Base-by-base conservation (phyloP, 495 filamentous ascomycete species). In the Lepraria neglecta region DNA sequence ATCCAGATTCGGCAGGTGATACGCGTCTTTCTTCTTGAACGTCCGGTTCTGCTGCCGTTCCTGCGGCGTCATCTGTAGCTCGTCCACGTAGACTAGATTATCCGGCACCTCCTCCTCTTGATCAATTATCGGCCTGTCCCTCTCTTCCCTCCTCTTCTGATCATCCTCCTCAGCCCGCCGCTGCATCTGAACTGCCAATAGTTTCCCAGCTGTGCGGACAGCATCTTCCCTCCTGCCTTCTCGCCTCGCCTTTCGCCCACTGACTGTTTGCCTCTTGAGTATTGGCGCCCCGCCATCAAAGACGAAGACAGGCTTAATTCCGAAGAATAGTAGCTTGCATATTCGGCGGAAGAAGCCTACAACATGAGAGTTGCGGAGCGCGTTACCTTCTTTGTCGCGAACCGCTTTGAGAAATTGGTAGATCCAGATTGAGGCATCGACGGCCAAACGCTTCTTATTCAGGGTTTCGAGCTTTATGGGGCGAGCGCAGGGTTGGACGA, bases 381-480 rank as follows among this genome's bases (percentile, higher is more conserved):
- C 95, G 69, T 98, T 96, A 44, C 94, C 94, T 75, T 98, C 94
- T 69, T 96, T 95, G 74, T 98, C 94, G 67, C 94, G 91, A 2
- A 98, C 95, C 19, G 94, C 94, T 76, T 98, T 98, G 64, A 98
- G 82, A 70, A 98, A 98, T 71, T 98, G 94, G 76, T 98, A 98
- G 61, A 98, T 97, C 94, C 94, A 98, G 69, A 97, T 98, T 3
- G 91, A 96, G 56, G 95, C 94, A 74, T 98, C 94, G 72, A 98
- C 89, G 33, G 94, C 94, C 61, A 98, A 84, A 27, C 94, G 90
- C 71, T 95, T 96, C 62, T 86, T 87, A 72, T 96, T 96, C 56
- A 98, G 86, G 1, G 94, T 95, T 70, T 95, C 90, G 66, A 98
- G 88, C 73, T 95, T 95, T 7, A 94, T 91, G 33, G 78, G 80